Evolutionary conservation across 106 monocot genomes (phyloP).

Genomic region (Dioscorea zingiberensis): DNA sequence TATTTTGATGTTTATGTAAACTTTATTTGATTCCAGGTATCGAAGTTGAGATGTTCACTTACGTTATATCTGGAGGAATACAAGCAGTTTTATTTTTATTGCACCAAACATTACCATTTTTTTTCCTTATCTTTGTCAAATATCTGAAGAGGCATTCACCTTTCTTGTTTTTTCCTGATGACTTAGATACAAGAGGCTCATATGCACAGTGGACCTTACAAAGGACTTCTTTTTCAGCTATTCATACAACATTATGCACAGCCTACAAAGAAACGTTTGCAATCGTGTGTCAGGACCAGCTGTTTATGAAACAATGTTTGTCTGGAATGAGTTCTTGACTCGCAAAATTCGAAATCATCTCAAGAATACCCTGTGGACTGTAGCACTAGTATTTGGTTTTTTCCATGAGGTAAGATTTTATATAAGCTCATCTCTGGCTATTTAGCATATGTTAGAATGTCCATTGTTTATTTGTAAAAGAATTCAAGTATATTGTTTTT

Average conservation of each 20-base stretch:
- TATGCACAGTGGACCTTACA: conserved; percentile 79
- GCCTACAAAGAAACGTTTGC: conserved; percentile 80
- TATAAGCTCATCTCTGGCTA: not conserved
- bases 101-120: not conserved
- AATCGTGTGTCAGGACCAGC: conserved; percentile 41
- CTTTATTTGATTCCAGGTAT: not conserved
- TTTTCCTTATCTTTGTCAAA: not conserved
- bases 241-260: conserved; percentile 87
- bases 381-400: conserved; percentile 93
- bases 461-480: too few species aligned
- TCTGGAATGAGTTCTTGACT: conserved; percentile 96
- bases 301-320: conserved; percentile 89
- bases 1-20: not conserved
- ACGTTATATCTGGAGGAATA: not conserved
- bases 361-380: conserved; percentile 81
- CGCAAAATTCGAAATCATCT: conserved; percentile 57
- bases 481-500: too few species aligned
- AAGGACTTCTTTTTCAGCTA: conserved; percentile 99
- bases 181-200: conserved; percentile 90
- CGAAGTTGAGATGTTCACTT: not conserved
- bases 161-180: conserved; percentile 16
- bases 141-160: conserved; percentile 8
- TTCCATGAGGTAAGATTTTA: conserved; percentile 69
- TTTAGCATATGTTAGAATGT: too few species aligned
- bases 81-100: not conserved